These are phyloP conservation scores for Penicillium soppii DNA, from an alignment of 495 filamentous ascomycete species.

Conservation along the genomic window DNA sequence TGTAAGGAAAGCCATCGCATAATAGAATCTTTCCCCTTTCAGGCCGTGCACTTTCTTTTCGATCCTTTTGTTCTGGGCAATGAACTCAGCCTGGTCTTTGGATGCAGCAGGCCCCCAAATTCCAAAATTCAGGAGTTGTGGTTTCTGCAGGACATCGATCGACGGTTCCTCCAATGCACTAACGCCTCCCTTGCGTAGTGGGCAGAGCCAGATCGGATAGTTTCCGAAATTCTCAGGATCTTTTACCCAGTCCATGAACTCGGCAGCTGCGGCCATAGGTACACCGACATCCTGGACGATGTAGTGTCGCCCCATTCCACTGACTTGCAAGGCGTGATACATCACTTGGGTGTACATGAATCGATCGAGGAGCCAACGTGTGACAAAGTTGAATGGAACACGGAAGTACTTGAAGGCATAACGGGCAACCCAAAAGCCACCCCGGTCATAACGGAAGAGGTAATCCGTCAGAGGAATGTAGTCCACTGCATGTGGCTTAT, in stretches of 20 bases:
- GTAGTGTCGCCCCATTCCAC: slow-evolving; percentile 43
- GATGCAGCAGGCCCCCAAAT: slow-evolving; percentile 48
- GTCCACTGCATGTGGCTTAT: slow-evolving; percentile 26
- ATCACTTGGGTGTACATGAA: slow-evolving; percentile 57
- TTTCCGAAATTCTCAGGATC: slow-evolving; percentile 42
- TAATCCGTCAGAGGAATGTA: slow-evolving; percentile 57
- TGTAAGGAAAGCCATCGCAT: slow-evolving; percentile 55
- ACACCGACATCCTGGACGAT: slow-evolving; percentile 60
- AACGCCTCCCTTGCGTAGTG: slow-evolving; percentile 18
- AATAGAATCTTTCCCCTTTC: slow-evolving; percentile 63
- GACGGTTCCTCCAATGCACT: slow-evolving; percentile 11
- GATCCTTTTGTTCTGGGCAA: slow-evolving; percentile 60
- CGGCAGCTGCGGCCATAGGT: slow-evolving; percentile 40
- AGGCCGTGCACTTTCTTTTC: slow-evolving; percentile 63
- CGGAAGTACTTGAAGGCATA: slow-evolving; percentile 56
- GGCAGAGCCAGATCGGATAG: slow-evolving; percentile 62
- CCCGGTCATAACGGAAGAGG: slow-evolving; percentile 63
- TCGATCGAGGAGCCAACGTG: slow-evolving; percentile 50
- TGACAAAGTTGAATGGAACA: slow-evolving; percentile 53
- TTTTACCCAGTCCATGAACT: slow-evolving; percentile 50
- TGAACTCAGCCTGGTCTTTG: slow-evolving; percentile 29
- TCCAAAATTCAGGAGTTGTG: slow-evolving; percentile 52
- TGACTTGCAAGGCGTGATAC: slow-evolving; percentile 56
- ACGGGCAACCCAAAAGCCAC: slow-evolving; percentile 56
- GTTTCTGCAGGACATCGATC: slow-evolving; percentile 19